Base-by-base conservation (phyloP, 805 yeast species). In the Candida xyloterini region DNA sequence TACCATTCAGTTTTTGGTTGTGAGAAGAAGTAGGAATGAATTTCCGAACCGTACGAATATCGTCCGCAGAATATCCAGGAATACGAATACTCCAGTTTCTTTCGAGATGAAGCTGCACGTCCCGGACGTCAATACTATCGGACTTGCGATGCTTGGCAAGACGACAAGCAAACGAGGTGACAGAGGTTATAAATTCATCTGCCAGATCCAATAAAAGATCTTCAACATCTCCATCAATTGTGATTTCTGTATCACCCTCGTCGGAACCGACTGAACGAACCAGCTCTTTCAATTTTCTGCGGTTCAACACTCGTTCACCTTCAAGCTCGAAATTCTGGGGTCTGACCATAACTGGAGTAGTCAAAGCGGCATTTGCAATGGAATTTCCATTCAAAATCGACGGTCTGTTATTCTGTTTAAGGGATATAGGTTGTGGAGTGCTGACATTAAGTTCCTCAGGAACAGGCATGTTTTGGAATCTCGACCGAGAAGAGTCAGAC, bases 151-250 rank as follows among this genome's bases (percentile, higher is more conserved):
- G 97, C 60, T 93, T 93, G 15, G 99, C 98, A 49, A 93, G 70
- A 39, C 95, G 76, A 59, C 98, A 91, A 1, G 98, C 96, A 67
- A 93, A 93, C 2, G 88, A 72, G 0, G 97, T 89, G 2, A 95
- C 96, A 33, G 86, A 81, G 7, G 84, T 76, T 11, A 93, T 93
- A 57, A 93, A 93, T 57, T 93, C 98, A 62, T 93, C 99, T 0
- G 99, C 97, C 33, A 93, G 67, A 61, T 93, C 99, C 30, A 93
- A 69, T 25, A 93, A 66, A 27, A 93, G 66, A 52, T 91, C 98
- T 61, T 90, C 96, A 13, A 88, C 95, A 62, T 93, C 97, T 20
- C 97, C 98, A 61, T 91, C 99, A 42, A 93, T 84, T 4, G 75
- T 74, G 5, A 95, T 81, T 53, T 89, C 95, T 13, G 91, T 84